Evolutionary conservation across 2,329 filamentous ascomycete species (phyloP).

Genomic region (Pyrenophora tritici-repentis): DNA sequence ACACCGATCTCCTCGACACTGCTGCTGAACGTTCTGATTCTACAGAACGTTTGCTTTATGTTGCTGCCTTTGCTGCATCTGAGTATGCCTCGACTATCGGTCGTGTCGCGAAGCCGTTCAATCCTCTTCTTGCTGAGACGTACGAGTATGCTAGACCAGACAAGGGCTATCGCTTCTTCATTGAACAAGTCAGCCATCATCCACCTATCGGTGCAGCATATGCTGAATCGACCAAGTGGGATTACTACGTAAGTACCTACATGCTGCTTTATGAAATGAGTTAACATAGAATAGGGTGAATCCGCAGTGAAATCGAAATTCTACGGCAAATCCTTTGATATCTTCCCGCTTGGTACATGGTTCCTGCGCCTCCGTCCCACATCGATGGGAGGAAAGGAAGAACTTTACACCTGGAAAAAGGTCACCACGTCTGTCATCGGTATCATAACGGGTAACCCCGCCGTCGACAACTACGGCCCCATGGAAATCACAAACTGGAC

Average conservation of each 20-base stretch:
- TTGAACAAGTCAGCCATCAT: constrained; percentile 97
- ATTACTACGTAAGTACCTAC: constrained; percentile 70
- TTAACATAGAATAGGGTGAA: constrained; percentile 67
- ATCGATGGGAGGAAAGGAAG: constrained; percentile 67
- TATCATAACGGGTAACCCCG: constrained; percentile 95
- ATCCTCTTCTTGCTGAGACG: constrained; percentile 92
- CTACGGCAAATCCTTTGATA: constrained; percentile 95
- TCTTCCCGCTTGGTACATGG: constrained; percentile 96
- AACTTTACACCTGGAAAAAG: constrained; percentile 98
- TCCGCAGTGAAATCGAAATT: constrained; percentile 96
- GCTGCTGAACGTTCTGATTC: constrained; percentile 86
- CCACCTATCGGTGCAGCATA: constrained; percentile 91
- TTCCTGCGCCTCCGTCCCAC: constrained; percentile 83
- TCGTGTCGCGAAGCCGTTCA: constrained; percentile 97
- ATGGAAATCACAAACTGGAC: constrained; percentile 99
- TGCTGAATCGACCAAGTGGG: constrained; percentile 92
- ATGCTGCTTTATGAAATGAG: neutral
- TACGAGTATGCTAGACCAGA: constrained; percentile 96
- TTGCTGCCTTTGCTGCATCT: constrained; percentile 92
- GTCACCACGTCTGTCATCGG: constrained; percentile 96
- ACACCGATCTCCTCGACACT: constrained; percentile 86
- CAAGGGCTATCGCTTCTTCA: constrained; percentile 97
- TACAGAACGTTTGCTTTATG: constrained; percentile 89
- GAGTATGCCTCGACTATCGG: constrained; percentile 97
- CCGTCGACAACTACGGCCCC: constrained; percentile 94